Conservation (phyloP, 1,284 basidiomycete genomes). For the Apiotrichum sp. region DNA sequence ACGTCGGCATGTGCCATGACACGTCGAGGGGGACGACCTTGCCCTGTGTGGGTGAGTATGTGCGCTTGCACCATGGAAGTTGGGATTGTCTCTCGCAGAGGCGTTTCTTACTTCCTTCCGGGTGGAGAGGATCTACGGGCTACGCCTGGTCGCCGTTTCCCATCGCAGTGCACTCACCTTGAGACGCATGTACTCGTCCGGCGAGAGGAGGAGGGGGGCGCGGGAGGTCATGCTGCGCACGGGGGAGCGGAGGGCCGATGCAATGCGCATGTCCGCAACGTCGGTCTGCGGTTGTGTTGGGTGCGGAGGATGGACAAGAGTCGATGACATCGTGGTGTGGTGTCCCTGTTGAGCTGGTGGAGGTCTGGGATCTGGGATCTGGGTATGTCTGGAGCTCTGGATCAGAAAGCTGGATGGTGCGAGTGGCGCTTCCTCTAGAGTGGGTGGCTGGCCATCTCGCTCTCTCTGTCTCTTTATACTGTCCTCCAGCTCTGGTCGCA, state of each 20-base stretch:
- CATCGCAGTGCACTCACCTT: neutral
- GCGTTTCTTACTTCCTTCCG: too few species aligned
- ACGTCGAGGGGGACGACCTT: conserved; percentile 35
- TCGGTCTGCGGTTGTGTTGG: neutral
- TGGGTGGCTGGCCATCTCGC: too few species aligned
- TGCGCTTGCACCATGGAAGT: neutral
- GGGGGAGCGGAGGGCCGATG: neutral
- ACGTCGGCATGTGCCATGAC: conserved; percentile 48
- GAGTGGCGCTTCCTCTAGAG: too few species aligned
- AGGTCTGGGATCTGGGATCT: too few species aligned
- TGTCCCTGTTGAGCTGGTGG: neutral
- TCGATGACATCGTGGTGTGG: neutral
- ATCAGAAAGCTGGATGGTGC: too few species aligned
- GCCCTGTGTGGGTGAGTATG: conserved; percentile 1
- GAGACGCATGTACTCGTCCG: conserved; percentile 30
- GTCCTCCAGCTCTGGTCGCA: too few species aligned
- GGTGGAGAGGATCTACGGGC: too few species aligned
- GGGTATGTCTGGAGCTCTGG: too few species aligned
- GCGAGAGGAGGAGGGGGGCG: conserved; percentile 36
- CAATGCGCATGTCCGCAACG: neutral
- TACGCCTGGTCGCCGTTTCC: too few species aligned
- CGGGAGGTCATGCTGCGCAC: neutral
- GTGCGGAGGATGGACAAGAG: neutral
- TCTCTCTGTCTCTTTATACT: too few species aligned
- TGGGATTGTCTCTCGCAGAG: neutral